These are phyloP conservation scores for Arthrobotrys megalospora DNA, from an alignment of 2,329 filamentous ascomycete species.

Conservation along the genomic window DNA sequence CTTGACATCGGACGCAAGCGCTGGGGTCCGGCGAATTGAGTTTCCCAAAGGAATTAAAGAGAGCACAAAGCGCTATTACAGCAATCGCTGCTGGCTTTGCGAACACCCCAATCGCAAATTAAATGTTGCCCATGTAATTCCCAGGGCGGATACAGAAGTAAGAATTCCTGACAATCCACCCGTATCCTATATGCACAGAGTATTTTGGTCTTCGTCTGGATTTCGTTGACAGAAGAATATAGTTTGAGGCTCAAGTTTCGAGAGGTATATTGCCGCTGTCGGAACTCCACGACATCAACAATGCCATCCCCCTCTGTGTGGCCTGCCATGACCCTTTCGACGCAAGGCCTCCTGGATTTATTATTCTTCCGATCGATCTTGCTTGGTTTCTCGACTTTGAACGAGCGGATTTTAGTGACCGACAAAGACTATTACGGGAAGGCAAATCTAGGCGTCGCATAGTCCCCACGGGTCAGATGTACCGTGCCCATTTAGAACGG, in stretches of 20 bases:
- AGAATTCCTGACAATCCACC: background rate
- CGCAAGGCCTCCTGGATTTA: background rate
- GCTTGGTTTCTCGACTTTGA: conserved; percentile 15
- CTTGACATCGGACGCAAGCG: background rate
- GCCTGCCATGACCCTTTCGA: conserved; percentile 22
- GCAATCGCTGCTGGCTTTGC: conserved; percentile 7
- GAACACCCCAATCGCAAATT: background rate
- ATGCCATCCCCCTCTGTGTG: conserved; percentile 28
- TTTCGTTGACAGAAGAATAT: too few species aligned
- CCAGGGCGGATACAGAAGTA: background rate
- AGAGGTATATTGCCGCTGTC: background rate
- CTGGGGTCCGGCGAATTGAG: conserved; percentile 5
- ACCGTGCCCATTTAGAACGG: conserved; percentile 5
- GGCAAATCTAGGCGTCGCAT: background rate
- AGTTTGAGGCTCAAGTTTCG: background rate
- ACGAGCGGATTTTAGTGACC: background rate
- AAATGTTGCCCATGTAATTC: background rate
- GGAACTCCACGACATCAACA: background rate
- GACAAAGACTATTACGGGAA: background rate
- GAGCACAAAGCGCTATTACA: conserved; percentile 1
- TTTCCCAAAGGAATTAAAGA: background rate
- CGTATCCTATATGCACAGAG: too few species aligned
- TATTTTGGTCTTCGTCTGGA: too few species aligned
- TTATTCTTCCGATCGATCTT: background rate
- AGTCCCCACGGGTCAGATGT: conserved; percentile 21